These are phyloP conservation scores for Penicillium griseofulvum DNA, from an alignment of 2,329 filamentous ascomycete species.

Conservation along the genomic window DNA sequence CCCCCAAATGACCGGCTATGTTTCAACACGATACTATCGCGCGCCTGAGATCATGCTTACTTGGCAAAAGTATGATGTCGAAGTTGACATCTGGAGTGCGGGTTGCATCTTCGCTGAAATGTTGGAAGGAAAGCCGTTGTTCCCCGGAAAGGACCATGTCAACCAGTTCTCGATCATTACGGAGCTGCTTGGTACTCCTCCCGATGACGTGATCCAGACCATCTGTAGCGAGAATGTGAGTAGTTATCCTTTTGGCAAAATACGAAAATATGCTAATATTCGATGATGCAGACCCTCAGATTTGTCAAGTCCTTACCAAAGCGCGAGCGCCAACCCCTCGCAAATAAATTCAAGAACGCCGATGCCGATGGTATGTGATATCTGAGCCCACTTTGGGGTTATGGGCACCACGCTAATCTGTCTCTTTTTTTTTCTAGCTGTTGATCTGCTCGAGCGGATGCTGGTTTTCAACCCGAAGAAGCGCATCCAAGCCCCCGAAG, in stretches of 20 bases:
- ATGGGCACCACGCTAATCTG: constrained; percentile 11
- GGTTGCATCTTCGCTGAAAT: constrained; percentile 99
- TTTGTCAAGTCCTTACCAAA: constrained; percentile 97
- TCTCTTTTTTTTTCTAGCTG: constrained; percentile 54
- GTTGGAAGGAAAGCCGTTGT: constrained; percentile 96
- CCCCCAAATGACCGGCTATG: constrained; percentile 98
- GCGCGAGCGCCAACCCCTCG: constrained; percentile 82
- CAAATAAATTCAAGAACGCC: constrained; percentile 91
- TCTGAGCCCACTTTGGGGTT: neutral
- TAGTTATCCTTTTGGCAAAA: constrained; percentile 3
- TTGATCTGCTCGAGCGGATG: constrained; percentile 94
- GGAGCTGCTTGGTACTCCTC: constrained; percentile 90
- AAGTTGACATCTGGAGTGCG: constrained; percentile 99
- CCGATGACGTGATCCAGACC: constrained; percentile 96
- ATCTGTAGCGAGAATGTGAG: constrained; percentile 97
- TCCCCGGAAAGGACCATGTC: constrained; percentile 98
- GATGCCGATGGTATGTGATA: constrained; percentile 69
- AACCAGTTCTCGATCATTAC: constrained; percentile 99
- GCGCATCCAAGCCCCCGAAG: constrained; percentile 82
- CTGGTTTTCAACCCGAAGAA: constrained; percentile 98
- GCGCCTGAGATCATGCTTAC: constrained; percentile 99
- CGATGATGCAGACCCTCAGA: constrained; percentile 69
- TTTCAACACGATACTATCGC: constrained; percentile 97
- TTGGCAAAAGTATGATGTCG: constrained; percentile 99
- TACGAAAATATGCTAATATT: constrained; percentile 24